Conservation (phyloP, 2,329 filamentous ascomycete species). For the Tolypocladium ovalisporum region DNA sequence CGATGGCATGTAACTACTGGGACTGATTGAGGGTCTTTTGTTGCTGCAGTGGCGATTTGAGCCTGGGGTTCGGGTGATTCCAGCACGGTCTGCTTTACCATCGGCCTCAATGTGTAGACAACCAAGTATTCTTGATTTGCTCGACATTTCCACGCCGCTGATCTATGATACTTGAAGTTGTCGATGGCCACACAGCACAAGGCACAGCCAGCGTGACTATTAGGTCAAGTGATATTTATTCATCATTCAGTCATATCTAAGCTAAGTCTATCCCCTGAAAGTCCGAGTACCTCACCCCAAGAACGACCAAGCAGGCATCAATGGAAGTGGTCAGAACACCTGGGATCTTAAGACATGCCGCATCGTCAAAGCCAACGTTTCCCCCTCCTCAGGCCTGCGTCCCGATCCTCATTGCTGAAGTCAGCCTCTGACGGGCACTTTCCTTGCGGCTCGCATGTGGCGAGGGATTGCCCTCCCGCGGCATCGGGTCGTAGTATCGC, state of each 20-base stretch:
- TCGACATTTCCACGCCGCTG: neutral
- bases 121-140: neutral
- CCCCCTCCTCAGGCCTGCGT: neutral
- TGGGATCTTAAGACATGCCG: no score
- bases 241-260: neutral
- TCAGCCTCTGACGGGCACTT: constrained; percentile 20
- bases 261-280: neutral
- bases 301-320: neutral
- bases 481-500: constrained; percentile 17
- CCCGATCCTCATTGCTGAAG: constrained; percentile 20
- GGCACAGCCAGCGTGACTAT: no score
- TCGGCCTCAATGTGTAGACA: neutral
- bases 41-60: neutral
- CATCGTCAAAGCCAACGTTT: neutral
- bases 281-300: neutral
- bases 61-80: neutral
- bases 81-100: neutral
- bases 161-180: neutral
- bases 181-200: neutral
- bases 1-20: constrained; percentile 26
- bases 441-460: constrained; percentile 11
- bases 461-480: constrained; percentile 7
- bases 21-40: neutral
- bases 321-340: no score
- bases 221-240: neutral